Base-by-base conservation (phyloP, 106 monocot genomes). In the Platanthera zijinensis region DNA sequence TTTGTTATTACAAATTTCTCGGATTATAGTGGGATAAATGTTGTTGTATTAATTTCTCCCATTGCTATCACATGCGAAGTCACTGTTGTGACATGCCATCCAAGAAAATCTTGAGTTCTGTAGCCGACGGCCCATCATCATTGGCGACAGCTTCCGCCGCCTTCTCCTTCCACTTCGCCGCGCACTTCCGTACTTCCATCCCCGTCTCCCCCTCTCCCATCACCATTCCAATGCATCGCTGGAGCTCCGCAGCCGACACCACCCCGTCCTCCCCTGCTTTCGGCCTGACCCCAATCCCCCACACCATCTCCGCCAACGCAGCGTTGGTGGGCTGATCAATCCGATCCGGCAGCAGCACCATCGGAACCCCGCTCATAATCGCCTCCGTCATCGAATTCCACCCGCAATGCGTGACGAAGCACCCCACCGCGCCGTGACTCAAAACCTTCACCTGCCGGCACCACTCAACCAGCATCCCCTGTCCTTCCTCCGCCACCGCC, bases 331-430 rank as follows among this genome's bases (percentile, higher is more conserved):
- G n/a, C 52, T 78, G 69, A 28, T 78, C 78, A 50, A 30, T 25
- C 66, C 66, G 67, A 48, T 66, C 46, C 3, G 77, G 66, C 50
- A 77, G 7, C 8, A 21, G n/a, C 32, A 78, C 69, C 15, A n/a
- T 54, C 25, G 69, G 52, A 8, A 78, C 69, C 6, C 78, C 69
- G 28, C 52, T 28, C 22, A 53, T 66, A 52, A 78, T 21, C n/a
- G 50, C 63, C 52, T 78, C 78, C 14, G 39, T 10, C 25, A 48
- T 69, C 32, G 52, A 78, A 53, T 78, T 78, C 78, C 78, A 78
- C 14, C 69, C 78, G 25, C 70, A 25, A 52, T 78, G 77, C 25
- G 69, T 78, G 49, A 78, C 69, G 48, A 78, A 78, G 52, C 78
- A 78, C 0, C 78, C 70, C 30, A 78, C 64, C 17, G 78, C 52